Conservation (phyloP, 768 basidiomycete genomes). For the Phanerochaete carnosa region DNA sequence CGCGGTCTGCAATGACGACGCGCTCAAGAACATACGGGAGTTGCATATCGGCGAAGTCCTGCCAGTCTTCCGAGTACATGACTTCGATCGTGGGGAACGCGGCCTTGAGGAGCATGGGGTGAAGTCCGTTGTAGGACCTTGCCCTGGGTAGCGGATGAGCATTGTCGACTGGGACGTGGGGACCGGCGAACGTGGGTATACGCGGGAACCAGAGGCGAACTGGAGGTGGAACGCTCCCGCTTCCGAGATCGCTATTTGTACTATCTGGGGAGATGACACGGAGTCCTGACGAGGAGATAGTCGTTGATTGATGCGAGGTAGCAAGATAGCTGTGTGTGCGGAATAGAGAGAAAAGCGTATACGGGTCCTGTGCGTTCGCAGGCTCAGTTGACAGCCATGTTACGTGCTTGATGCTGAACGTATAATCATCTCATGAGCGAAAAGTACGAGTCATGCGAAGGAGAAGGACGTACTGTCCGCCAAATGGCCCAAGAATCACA, state of each 20-base stretch:
- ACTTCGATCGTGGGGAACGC: constrained; percentile 24
- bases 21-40: constrained; percentile 75
- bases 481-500: constrained; percentile 25
- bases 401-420: constrained; percentile 22
- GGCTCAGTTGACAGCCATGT: constrained; percentile 50
- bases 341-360: constrained; percentile 76
- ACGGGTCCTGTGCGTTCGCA: constrained; percentile 46
- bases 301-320: constrained; percentile 14
- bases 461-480: constrained; percentile 23
- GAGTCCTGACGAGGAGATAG: constrained; percentile 20
- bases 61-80: constrained; percentile 74
- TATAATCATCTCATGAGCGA: not conserved
- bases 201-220: constrained; percentile 75
- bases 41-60: constrained; percentile 64
- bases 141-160: constrained; percentile 27
- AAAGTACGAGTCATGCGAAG: not conserved
- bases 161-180: constrained; percentile 23
- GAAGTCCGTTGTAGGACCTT: constrained; percentile 52
- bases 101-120: constrained; percentile 51
- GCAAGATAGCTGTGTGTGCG: constrained; percentile 55
- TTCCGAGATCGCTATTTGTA: constrained; percentile 1
- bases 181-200: constrained; percentile 55
- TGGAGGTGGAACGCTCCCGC: constrained; percentile 43
- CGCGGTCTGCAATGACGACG: constrained; percentile 71
- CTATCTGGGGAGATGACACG: constrained; percentile 15